Conservation (phyloP, 345 rosid species). For the Linum trigynum region DNA sequence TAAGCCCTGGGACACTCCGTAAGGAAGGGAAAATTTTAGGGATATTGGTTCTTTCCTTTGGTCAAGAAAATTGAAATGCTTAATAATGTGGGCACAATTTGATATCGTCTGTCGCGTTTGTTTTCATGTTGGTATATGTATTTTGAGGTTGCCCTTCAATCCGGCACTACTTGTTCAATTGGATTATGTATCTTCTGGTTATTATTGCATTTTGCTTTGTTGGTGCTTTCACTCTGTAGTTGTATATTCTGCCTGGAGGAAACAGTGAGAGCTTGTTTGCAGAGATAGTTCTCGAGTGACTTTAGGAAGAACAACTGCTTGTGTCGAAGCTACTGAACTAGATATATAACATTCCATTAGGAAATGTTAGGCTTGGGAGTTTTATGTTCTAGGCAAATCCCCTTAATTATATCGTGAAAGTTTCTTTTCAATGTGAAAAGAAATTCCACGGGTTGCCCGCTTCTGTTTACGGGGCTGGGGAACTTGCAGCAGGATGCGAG, state of each 20-base stretch:
- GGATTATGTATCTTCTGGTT: background rate
- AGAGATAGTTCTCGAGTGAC: too few relatives aligned
- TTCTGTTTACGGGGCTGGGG: too few relatives aligned
- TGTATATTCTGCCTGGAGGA: too few relatives aligned
- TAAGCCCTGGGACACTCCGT: slow-evolving; percentile 94
- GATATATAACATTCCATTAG: background rate
- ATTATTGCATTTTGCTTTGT: background rate
- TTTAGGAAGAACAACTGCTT: background rate
- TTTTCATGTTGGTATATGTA: background rate
- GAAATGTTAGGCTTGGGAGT: background rate
- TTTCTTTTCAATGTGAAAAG: background rate
- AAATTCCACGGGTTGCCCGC: background rate
- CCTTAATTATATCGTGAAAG: background rate
- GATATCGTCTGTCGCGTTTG: background rate
- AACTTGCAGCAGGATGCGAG: too few relatives aligned
- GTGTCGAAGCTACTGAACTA: background rate
- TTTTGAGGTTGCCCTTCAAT: background rate
- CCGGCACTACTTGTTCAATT: background rate
- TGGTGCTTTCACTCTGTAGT: background rate
- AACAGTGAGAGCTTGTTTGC: too few relatives aligned
- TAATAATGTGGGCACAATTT: slow-evolving; percentile 1
- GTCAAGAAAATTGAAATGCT: background rate
- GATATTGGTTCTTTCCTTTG: background rate
- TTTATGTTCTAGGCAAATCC: background rate
- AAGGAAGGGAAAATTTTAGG: slow-evolving; percentile 15